phyloP scores from a whole-genome alignment of 225 moss, liverwort and hornwort species.

The Ulota crispa region DNA sequence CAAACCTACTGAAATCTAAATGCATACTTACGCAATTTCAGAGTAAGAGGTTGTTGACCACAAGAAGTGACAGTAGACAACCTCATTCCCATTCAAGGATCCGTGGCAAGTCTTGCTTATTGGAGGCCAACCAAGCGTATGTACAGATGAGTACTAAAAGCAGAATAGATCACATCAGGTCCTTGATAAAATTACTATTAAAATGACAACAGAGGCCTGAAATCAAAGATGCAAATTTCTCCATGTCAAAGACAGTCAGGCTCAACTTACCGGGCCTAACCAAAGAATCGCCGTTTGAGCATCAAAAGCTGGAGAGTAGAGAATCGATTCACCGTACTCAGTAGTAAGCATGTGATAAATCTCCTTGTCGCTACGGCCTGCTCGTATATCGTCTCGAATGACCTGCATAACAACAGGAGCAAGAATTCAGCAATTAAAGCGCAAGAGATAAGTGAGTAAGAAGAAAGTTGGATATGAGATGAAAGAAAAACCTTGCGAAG shows the following conservation, averaged over 20 bases:
- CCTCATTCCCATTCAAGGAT: no score
- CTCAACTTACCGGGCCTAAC: constrained; percentile 72
- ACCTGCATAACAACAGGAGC: constrained; percentile 45
- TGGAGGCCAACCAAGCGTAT: not conserved
- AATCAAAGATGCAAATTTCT: not conserved
- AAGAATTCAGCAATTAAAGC: constrained; percentile 1
- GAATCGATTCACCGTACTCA: constrained; percentile 87
- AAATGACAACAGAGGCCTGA: not conserved
- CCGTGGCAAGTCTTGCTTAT: not conserved
- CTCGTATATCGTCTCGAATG: constrained; percentile 83
- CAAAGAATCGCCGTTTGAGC: constrained; percentile 87
- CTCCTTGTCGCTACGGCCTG: constrained; percentile 76
- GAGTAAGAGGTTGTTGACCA: not conserved
- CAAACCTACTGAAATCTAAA: not conserved
- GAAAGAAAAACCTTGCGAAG: constrained; percentile 65
- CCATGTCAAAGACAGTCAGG: not conserved
- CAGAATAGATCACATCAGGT: not conserved
- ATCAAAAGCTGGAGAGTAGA: constrained; percentile 85
- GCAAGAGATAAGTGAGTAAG: not conserved
- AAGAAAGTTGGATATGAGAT: not conserved
- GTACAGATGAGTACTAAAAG: not conserved
- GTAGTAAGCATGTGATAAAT: constrained; percentile 74
- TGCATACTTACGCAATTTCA: not conserved
- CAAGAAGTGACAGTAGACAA: not conserved
- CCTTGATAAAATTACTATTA: not conserved